Evolutionary conservation across 208 protist genomes (phyloP).

Genomic region (Crithidia mellificae): DNA sequence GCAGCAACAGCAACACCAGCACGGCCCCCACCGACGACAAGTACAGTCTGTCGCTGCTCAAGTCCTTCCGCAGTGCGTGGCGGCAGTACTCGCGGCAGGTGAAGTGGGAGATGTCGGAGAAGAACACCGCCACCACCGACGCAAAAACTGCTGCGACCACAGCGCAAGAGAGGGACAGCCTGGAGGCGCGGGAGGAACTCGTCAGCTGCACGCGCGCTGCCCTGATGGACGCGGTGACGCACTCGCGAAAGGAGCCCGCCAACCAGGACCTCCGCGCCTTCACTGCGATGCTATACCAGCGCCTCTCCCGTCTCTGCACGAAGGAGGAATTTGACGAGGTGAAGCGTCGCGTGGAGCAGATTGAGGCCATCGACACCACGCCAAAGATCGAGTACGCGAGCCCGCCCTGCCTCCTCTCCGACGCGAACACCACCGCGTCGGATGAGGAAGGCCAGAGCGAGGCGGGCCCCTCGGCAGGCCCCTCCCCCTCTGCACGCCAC

Average conservation of each 20-base stretch:
- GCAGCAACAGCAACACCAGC: too few species aligned
- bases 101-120: slow-evolving; percentile 27
- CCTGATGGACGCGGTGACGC: slow-evolving; percentile 46
- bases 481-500: neutral
- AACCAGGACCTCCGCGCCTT: slow-evolving; percentile 50
- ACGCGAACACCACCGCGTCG: slow-evolving; percentile 71
- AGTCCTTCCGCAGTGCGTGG: slow-evolving; percentile 61
- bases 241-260: slow-evolving; percentile 33
- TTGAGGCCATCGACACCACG: slow-evolving; percentile 27
- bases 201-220: slow-evolving; percentile 51
- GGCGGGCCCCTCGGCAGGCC: neutral
- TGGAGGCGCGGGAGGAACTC: slow-evolving; percentile 36
- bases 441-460: slow-evolving; percentile 39
- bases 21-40: slow-evolving; percentile 25
- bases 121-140: slow-evolving; percentile 1
- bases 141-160: neutral
- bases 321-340: slow-evolving; percentile 50
- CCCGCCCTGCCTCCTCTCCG: slow-evolving; percentile 51
- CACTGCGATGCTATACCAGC: slow-evolving; percentile 57
- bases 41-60: slow-evolving; percentile 59
- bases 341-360: slow-evolving; percentile 33
- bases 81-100: slow-evolving; percentile 53
- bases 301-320: slow-evolving; percentile 49
- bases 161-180: neutral
- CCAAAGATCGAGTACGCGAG: slow-evolving; percentile 38